These are phyloP conservation scores for Pseudogymnoascus sp. DNA, from an alignment of 2,329 filamentous ascomycete species.

Conservation along the genomic window DNA sequence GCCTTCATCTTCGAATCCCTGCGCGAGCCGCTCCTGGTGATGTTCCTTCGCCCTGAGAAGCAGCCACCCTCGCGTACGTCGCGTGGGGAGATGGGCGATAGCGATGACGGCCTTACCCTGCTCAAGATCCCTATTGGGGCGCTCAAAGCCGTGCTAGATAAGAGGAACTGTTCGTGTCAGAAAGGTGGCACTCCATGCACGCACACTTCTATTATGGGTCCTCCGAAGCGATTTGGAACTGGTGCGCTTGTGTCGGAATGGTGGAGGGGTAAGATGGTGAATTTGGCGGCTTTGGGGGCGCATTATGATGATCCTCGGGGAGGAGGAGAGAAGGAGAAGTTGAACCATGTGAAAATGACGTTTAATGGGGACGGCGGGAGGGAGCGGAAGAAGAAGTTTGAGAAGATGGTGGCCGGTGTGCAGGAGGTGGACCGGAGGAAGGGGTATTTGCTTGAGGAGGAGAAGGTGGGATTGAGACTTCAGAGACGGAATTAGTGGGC, in stretches of 20 bases:
- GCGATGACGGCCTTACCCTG: neutral
- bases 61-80: neutral
- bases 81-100: neutral
- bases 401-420: neutral
- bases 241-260: neutral
- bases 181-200: neutral
- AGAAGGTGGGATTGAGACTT: neutral
- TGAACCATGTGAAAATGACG: constrained; percentile 6
- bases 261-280: constrained; percentile 2
- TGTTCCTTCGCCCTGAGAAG: constrained; percentile 3
- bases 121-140: neutral
- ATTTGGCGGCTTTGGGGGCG: neutral
- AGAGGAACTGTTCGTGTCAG: neutral
- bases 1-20: constrained; percentile 5
- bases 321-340: neutral
- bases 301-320: neutral
- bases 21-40: constrained; percentile 2
- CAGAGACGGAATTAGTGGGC: neutral
- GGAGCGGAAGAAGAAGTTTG: neutral
- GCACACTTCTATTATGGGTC: neutral
- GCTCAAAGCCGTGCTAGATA: neutral
- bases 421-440: neutral
- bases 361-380: neutral
- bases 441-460: neutral
- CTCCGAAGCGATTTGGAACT: constrained; percentile 1